Evolutionary conservation across 768 basidiomycete genomes (phyloP), one percentile per base, ranked within the genome.

Genomic region (Fistulinella prunicolor): DNA sequence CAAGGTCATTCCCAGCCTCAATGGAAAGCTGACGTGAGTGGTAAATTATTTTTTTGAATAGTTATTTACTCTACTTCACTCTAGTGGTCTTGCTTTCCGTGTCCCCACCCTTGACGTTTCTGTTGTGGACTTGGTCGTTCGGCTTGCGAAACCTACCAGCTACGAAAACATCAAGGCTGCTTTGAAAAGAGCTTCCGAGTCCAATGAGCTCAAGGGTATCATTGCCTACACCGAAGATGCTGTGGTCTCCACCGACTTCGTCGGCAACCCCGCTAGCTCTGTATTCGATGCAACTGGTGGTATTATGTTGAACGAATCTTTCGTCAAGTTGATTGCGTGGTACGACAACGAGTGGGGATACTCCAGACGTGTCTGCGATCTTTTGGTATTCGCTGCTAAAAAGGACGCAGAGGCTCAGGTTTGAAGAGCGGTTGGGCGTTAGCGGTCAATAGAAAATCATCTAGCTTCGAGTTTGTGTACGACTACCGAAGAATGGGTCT

Each of bases 301-400:
- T 59, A 98, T 98, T 68, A 79, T 84, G 66, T 83, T 98, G 67
- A 96, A 88, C 84, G 62, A 74, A 53, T 85, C 85, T 74, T 97
- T 98, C 62, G 89, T 97, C 78, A 98, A 98, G 82, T 82, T 96
- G 62, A 85, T 98, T 67, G 68, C 89, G 36, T 96, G 94, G 93
- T 94, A 91, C 77, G 89, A 91, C 73, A 93, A 92, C 71, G 89
- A 93, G 73, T 91, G 85, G 86, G 86, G 92, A 17, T 97, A 96
- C 84, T 94, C 92, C 38, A 82, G 75, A 68, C 86, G 94, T 66
- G 94, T 95, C 45, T 84, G 85, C 72, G 95, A 98, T 69, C 80
- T 98, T 47, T 73, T 98, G 67, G 73, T 82, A 55, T 91, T 70
- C 73, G 85, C 82, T 53, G 90, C 94, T 53, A 77, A 79, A 73